Base-by-base conservation (phyloP, 2,329 filamentous ascomycete genomes). In the Scorias spongiosa region DNA sequence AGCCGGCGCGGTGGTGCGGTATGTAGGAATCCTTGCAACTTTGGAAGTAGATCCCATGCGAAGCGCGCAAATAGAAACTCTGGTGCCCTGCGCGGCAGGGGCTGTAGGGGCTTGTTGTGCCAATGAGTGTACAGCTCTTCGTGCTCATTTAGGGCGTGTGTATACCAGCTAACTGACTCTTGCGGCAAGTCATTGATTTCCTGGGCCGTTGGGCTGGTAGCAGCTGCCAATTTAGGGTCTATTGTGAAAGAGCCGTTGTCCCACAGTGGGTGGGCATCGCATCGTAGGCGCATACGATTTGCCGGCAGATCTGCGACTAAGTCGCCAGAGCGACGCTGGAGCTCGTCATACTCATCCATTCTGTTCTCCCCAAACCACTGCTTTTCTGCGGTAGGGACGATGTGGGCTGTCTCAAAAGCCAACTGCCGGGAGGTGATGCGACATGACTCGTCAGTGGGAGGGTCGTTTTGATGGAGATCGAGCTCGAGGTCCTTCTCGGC, bases 1-100 rank as follows among this genome's bases (percentile, higher is more conserved):
- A 37, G 17, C 34, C 17, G 17, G 34, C 34, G 34, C 12, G 34
- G 12, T 17, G 12, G 34, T 9, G 12, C 12, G 9, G 12, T 39
- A 15, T 44, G 44, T 14, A 48, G 39, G 41, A 48, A 48, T 53
- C 1, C 61, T 56, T 6, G 68, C 66, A 47, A 44, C 26, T 40
- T 42, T 8, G 46, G 46, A 38, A 48, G 46, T 18, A 48, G 46
- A 43, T 48, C 46, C 44, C 44, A 48, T 28, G 46, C 46, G 20
- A 46, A 48, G 40, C 46, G 44, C 20, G 44, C 46, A 42, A 48
- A 40, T 29, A 48, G 40, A 39, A 14, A 40, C 17, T n/a, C 39
- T 41, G 29, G 45, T 40, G 45, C 41, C 29, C 32, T 3, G 17
- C 34, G 4, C 12, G 12, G 12, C 6, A 37, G 12, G 4, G 12